These are phyloP conservation scores for Bassia scoparia DNA, from an alignment of 148 eudicot genomes.

Conservation along the genomic window DNA sequence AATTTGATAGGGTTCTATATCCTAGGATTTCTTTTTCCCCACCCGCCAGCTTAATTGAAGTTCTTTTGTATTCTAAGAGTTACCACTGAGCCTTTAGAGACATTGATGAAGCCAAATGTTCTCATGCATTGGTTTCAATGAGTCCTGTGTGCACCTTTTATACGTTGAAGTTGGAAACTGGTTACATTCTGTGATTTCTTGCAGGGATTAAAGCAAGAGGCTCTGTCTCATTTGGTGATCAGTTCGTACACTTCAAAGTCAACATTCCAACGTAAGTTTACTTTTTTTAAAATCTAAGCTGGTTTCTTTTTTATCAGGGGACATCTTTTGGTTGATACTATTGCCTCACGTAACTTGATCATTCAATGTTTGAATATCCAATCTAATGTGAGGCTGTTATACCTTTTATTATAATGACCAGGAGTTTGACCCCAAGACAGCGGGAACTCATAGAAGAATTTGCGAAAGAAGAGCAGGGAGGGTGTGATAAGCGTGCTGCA, in stretches of 20 bases:
- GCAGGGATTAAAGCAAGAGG: conserved; percentile 80
- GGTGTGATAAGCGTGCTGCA: conserved; percentile 52
- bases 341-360: neutral
- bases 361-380: neutral
- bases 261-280: conserved; percentile 82
- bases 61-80: too few relatives aligned
- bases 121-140: neutral
- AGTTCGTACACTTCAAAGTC: conserved; percentile 86
- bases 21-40: too few relatives aligned
- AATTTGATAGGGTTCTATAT: too few relatives aligned
- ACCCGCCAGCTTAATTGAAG: too few relatives aligned
- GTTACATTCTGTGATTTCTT: neutral
- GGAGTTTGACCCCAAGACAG: conserved; percentile 75
- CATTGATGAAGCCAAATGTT: neutral
- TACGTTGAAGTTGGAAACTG: neutral
- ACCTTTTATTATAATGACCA: conserved; percentile 18
- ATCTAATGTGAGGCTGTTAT: conserved; percentile 1
- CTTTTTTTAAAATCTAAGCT: too few relatives aligned
- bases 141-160: neutral
- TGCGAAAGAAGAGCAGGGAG: conserved; percentile 79
- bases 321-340: neutral
- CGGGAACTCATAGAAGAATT: conserved; percentile 85
- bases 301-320: too few relatives aligned
- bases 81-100: too few relatives aligned
- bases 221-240: conserved; percentile 74